Conservation (phyloP, 2,329 filamentous ascomycete species). For the Salinomyces thailandicus region DNA sequence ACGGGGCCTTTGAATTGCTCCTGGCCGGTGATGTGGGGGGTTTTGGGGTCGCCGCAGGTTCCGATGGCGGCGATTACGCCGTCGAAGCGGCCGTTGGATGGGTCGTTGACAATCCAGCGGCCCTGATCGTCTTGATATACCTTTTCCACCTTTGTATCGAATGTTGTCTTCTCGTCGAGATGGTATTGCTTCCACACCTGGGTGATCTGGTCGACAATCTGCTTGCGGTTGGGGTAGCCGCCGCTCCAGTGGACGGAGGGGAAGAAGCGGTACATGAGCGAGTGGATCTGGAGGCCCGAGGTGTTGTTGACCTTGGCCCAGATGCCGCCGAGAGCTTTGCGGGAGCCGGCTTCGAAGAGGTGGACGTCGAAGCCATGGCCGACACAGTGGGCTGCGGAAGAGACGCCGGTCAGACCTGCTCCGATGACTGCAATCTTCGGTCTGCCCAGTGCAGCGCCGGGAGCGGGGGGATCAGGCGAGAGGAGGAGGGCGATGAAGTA, state of each 20-base stretch:
- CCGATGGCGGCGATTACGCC: constrained; percentile 63
- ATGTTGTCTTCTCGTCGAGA: constrained; percentile 59
- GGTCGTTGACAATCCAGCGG: constrained; percentile 68
- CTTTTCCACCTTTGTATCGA: constrained; percentile 58
- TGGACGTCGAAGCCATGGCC: constrained; percentile 76
- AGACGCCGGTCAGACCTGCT: constrained; percentile 57
- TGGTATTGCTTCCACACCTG: constrained; percentile 66
- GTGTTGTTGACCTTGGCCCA: constrained; percentile 56
- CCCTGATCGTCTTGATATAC: constrained; percentile 59
- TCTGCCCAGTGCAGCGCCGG: constrained; percentile 45
- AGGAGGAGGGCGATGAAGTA: constrained; percentile 54
- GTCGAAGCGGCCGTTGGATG: constrained; percentile 61
- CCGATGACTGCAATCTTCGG: constrained; percentile 45
- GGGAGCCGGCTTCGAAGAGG: constrained; percentile 62
- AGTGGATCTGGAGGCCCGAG: constrained; percentile 73
- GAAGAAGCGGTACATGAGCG: constrained; percentile 79
- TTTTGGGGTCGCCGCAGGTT: constrained; percentile 68
- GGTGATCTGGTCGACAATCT: constrained; percentile 63
- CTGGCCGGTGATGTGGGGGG: constrained; percentile 59
- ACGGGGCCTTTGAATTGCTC: constrained; percentile 61
- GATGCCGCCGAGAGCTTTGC: constrained; percentile 45
- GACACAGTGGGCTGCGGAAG: constrained; percentile 69
- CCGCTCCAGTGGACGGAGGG: constrained; percentile 63
- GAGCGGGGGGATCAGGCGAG: constrained; percentile 57
- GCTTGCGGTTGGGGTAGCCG: constrained; percentile 66